Evolutionary conservation across 2,329 filamentous ascomycete species (phyloP).

Genomic region (Pseudogymnoascus destructans): DNA sequence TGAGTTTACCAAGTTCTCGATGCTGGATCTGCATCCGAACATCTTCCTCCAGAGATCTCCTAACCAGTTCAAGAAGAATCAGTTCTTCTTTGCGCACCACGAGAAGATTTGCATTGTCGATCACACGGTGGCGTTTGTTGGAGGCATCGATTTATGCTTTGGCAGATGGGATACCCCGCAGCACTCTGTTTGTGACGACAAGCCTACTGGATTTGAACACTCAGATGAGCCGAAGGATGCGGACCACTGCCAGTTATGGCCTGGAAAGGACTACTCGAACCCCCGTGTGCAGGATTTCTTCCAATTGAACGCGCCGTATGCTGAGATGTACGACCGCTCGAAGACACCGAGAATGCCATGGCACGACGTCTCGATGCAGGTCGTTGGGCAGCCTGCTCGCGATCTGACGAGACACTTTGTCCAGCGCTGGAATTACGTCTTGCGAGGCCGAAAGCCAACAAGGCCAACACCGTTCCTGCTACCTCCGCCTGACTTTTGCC

Average conservation of each 20-base stretch:
- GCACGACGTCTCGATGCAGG: conserved; percentile 97
- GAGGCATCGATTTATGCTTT: conserved; percentile 92
- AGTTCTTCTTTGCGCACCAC: conserved; percentile 98
- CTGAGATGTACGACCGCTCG: conserved; percentile 94
- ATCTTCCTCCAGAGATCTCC: conserved; percentile 92
- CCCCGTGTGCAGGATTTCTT: conserved; percentile 93
- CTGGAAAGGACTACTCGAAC: conserved; percentile 97
- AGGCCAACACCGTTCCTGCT: conserved; percentile 86
- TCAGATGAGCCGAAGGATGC: conserved; percentile 68
- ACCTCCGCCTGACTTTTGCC: conserved; percentile 82
- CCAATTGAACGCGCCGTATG: conserved; percentile 82
- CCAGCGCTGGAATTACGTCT: conserved; percentile 94
- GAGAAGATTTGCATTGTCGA: conserved; percentile 97
- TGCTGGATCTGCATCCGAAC: conserved; percentile 90
- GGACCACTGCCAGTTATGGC: conserved; percentile 91
- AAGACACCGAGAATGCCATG: conserved; percentile 91
- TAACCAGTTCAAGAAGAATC: conserved; percentile 96
- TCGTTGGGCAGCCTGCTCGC: conserved; percentile 87
- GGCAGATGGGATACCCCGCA: conserved; percentile 95
- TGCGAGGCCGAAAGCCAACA: conserved; percentile 84
- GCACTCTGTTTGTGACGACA: conserved; percentile 82
- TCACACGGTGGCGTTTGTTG: conserved; percentile 89
- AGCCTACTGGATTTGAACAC: conserved; percentile 83
- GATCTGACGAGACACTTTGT: conserved; percentile 94
- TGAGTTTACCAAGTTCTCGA: conserved; percentile 92